Conservation (phyloP, 2,329 filamentous ascomycete species). For the Xylaria sp. region DNA sequence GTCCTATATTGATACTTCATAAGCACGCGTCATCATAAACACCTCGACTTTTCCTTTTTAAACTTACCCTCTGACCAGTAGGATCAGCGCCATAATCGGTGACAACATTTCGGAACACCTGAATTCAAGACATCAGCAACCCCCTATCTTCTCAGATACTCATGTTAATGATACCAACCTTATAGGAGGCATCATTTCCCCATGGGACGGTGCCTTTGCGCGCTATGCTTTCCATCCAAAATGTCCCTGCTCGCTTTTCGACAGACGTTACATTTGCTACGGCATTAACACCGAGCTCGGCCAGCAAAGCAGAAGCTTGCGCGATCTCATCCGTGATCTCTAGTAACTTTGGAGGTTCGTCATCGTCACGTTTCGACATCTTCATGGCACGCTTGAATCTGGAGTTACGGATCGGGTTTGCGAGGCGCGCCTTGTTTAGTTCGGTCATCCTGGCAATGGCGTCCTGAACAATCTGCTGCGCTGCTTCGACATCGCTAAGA, state of each 20-base stretch:
- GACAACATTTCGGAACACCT: conserved; percentile 29
- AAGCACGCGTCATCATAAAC: background rate
- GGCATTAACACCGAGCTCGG: conserved; percentile 4
- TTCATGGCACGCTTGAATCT: conserved; percentile 8
- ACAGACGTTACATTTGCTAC: conserved; percentile 10
- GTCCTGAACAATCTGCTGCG: conserved; percentile 22
- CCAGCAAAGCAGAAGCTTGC: conserved; percentile 21
- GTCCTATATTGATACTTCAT: conserved; percentile 36
- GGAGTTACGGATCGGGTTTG: conserved; percentile 1
- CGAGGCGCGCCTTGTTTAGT: conserved; percentile 30
- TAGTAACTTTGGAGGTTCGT: conserved; percentile 5
- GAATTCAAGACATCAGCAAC: background rate
- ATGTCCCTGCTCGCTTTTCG: conserved; percentile 19
- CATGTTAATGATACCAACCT: background rate
- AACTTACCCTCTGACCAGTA: conserved; percentile 26
- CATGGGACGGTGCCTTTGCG: conserved; percentile 27
- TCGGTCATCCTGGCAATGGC: conserved; percentile 22
- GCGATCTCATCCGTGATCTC: conserved; percentile 24
- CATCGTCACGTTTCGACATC: conserved; percentile 5
- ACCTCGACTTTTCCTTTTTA: background rate
- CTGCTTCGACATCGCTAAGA: conserved; percentile 15
- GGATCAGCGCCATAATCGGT: conserved; percentile 28
- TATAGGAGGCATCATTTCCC: conserved; percentile 29
- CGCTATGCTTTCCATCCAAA: conserved; percentile 26
- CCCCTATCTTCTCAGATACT: background rate